Conservation (phyloP, 495 filamentous ascomycete species). For the Sphaerosporella brunnea region DNA sequence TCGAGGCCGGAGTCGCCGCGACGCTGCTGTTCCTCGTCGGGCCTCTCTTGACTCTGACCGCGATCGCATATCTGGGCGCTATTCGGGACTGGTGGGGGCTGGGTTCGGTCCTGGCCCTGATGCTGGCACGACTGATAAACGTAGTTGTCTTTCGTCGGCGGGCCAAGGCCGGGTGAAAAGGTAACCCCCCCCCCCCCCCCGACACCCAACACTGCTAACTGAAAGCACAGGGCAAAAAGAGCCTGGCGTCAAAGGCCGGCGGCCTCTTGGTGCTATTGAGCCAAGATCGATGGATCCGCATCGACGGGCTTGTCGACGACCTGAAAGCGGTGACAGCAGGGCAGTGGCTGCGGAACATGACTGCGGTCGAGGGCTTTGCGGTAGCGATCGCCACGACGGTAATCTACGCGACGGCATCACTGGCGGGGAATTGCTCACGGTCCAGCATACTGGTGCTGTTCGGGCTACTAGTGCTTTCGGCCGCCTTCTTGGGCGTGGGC, state of each 20-base stretch:
- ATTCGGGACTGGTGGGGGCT: conserved; percentile 38
- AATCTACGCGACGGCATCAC: conserved; percentile 36
- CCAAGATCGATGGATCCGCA: conserved; percentile 32
- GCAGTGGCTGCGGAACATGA: conserved; percentile 38
- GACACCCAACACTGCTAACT: conserved; percentile 30
- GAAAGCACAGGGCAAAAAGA: conserved; percentile 30
- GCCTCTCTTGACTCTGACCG: conserved; percentile 30
- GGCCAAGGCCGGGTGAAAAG: conserved; percentile 24
- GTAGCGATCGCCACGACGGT: conserved; percentile 34
- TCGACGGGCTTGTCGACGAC: conserved; percentile 37
- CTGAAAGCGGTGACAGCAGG: conserved; percentile 40
- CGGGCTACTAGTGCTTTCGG: conserved; percentile 33
- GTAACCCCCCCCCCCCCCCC: conserved; percentile 23
- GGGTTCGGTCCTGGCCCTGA: conserved; percentile 30
- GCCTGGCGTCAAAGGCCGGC: conserved; percentile 25
- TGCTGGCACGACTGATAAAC: conserved; percentile 38
- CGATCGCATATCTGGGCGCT: conserved; percentile 29
- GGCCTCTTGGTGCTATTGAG: conserved; percentile 30
- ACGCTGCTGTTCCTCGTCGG: conserved; percentile 32
- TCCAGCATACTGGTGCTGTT: conserved; percentile 34
- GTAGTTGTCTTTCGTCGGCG: conserved; percentile 37
- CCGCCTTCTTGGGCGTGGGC: conserved; percentile 34
- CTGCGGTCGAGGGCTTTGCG: conserved; percentile 33
- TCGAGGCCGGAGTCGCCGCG: conserved; percentile 28
- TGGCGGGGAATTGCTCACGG: conserved; percentile 35